Percentiles rank a stretch among this genome's conserved stretches.
phyloP scores from a whole-genome alignment of 1,139 yeast species.

The Diutina scorzettiae region DNA sequence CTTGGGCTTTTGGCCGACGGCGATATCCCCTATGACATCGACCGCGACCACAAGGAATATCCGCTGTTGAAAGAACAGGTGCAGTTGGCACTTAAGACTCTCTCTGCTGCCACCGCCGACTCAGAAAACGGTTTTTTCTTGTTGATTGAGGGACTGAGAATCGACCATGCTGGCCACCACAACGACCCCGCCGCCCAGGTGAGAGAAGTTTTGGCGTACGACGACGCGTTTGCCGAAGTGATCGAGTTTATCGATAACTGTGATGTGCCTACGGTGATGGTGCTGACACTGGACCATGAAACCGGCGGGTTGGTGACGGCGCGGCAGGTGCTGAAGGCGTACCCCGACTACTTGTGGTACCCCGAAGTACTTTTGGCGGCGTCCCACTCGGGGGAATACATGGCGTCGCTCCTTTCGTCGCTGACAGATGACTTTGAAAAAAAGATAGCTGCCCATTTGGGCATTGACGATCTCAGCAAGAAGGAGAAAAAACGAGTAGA shows the following conservation, averaged over 20 bases:
- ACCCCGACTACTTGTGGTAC: constrained; percentile 44
- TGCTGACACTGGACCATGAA: constrained; percentile 83
- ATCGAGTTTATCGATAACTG: constrained; percentile 49
- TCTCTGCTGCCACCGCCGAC: constrained; percentile 51
- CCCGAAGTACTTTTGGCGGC: constrained; percentile 53
- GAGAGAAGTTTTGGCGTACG: constrained; percentile 65
- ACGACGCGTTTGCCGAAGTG: constrained; percentile 61
- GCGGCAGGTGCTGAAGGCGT: constrained; percentile 9
- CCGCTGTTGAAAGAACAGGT: constrained; percentile 75
- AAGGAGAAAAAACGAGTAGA: constrained; percentile 31
- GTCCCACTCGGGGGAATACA: constrained; percentile 61
- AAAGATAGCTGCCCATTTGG: constrained; percentile 42
- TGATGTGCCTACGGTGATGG: constrained; percentile 59
- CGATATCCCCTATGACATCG: constrained; percentile 75
- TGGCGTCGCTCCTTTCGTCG: constrained; percentile 20
- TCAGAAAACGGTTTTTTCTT: constrained; percentile 72
- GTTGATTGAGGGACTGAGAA: constrained; percentile 76
- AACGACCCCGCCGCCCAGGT: constrained; percentile 79
- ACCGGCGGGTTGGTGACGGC: constrained; percentile 68
- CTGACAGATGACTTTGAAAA: not conserved
- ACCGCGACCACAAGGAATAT: constrained; percentile 42
- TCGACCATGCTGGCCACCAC: constrained; percentile 85
- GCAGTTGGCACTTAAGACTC: constrained; percentile 51
- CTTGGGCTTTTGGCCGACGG: constrained; percentile 57
- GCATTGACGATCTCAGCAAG: constrained; percentile 40